Evolutionary conservation across 148 eudicot species (phyloP).

Genomic region (Rhododendron kiyosumense): DNA sequence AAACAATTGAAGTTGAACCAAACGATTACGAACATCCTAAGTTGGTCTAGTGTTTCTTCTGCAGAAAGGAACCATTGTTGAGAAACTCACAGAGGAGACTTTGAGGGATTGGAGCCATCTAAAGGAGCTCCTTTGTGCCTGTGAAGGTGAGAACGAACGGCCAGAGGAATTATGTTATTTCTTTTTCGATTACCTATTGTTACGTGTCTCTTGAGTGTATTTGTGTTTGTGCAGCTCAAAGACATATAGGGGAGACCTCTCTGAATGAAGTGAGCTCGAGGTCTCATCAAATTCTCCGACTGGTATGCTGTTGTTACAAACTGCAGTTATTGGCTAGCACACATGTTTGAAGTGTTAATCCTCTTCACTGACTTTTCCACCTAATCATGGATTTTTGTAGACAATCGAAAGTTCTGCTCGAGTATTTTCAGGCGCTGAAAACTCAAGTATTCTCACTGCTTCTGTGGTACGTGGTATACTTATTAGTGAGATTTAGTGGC

Average conservation of each 20-base stretch:
- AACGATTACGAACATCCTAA: background rate
- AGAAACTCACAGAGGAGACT: conserved; percentile 67
- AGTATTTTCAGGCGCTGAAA: conserved; percentile 37
- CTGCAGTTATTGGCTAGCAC: background rate
- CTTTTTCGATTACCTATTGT: background rate
- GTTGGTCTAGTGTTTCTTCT: conserved; percentile 8
- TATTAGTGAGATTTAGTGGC: background rate
- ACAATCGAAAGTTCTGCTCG: conserved; percentile 78
- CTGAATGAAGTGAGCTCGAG: conserved; percentile 87
- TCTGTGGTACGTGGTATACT: conserved; percentile 56
- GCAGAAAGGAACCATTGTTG: conserved; percentile 93
- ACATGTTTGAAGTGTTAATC: background rate
- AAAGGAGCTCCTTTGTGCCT: conserved; percentile 70
- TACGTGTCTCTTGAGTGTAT: background rate
- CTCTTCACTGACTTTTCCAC: background rate
- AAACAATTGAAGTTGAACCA: background rate
- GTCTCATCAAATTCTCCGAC: conserved; percentile 89
- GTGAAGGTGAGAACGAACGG: conserved; percentile 63
- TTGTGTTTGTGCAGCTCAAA: conserved; percentile 61
- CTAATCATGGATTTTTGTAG: conserved; percentile 26
- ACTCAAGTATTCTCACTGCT: conserved; percentile 71
- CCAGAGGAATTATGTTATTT: background rate
- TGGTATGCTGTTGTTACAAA: conserved; percentile 39
- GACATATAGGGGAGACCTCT: conserved; percentile 87
- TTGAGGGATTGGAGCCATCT: conserved; percentile 66